Base-by-base conservation (phyloP, 2,329 filamentous ascomycete genomes). In the Chlorencoelia australis region DNA sequence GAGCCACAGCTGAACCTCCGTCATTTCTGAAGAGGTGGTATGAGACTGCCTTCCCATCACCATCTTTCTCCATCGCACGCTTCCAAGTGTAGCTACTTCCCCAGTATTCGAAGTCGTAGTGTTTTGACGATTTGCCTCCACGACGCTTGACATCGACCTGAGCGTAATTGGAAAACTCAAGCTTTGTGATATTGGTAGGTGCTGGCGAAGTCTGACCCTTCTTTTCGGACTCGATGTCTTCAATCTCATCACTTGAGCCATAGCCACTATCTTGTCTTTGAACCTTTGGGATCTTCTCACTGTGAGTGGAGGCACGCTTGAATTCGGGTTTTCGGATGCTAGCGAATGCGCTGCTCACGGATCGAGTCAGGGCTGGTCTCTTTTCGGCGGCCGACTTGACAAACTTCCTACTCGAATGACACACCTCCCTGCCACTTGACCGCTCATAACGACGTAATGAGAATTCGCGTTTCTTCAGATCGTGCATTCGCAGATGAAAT, bases 81-180 rank as follows among this genome's bases (percentile, higher is more conserved):
- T 78, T 83, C 91, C 91, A 96, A 35, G 74, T 66, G 60, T 96
- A 96, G 37, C 68, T 71, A 49, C 80, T 73, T 17, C 85, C 86
- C 91, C 91, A 96, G 68, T 94, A 94, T 55, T 89, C 82, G 52
- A 94, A 95, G 37, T 87, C 83, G 58, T 95, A 96, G 43, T 76
- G 73, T 61, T 87, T 89, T 44, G 69, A 69, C 29, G 69, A 66
- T 48, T 75, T 78, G 33, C 71, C 65, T 5, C 81, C 81, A 16
- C 74, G 69, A 27, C 84, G 75, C 48, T 73, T 77, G 33, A 98
- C 64, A 46, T 94, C 83, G 26, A 96, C 77, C 50, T 91, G 86
- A 2, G 89, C 89, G 57, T 98, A 98, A 64, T 96, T 98, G 47
- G 86, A 93, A 58, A 95, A 98, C 57, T 96, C 89, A 21, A 98